Conservation (phyloP, 2,329 filamentous ascomycete species). For the Aspergillus caelatus region DNA sequence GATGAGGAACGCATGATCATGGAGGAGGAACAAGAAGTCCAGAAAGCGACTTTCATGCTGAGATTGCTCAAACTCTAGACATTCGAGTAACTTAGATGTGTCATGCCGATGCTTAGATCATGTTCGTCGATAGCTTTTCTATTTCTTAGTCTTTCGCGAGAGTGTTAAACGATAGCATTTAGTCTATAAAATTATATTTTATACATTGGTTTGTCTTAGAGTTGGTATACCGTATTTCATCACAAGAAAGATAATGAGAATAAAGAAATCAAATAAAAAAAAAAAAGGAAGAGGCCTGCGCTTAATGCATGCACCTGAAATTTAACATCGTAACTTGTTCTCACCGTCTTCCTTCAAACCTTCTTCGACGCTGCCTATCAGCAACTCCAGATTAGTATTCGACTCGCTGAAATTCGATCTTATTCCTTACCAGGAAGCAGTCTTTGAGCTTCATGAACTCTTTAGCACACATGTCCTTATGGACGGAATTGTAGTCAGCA, state of each 20-base stretch:
- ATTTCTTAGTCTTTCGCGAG: neutral
- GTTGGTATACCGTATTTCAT: neutral
- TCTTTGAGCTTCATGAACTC: conserved; percentile 86
- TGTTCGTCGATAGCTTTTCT: conserved; percentile 3
- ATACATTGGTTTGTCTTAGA: neutral
- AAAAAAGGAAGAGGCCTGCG: neutral
- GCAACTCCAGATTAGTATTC: conserved; percentile 13
- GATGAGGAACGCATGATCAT: conserved; percentile 66
- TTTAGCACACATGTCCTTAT: conserved; percentile 85
- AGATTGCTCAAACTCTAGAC: conserved; percentile 72
- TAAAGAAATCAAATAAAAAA: neutral
- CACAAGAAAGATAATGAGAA: neutral
- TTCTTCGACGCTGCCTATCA: conserved; percentile 57
- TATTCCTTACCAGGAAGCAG: conserved; percentile 73
- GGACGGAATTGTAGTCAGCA: conserved; percentile 83
- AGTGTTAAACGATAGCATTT: conserved; percentile 13
- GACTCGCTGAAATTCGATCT: neutral
- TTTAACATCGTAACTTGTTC: neutral
- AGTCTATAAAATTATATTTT: conserved; percentile 8
- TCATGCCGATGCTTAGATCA: conserved; percentile 1
- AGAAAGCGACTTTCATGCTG: conserved; percentile 78
- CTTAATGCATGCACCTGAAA: neutral
- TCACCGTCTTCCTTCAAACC: conserved; percentile 31
- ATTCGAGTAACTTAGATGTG: conserved; percentile 6
- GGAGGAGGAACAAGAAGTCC: conserved; percentile 83